A percentile compares a stretch with the other conserved stretches of the same genome.
Conservation (phyloP, 768 basidiomycete genomes). For the Podaxis carcinomalis region DNA sequence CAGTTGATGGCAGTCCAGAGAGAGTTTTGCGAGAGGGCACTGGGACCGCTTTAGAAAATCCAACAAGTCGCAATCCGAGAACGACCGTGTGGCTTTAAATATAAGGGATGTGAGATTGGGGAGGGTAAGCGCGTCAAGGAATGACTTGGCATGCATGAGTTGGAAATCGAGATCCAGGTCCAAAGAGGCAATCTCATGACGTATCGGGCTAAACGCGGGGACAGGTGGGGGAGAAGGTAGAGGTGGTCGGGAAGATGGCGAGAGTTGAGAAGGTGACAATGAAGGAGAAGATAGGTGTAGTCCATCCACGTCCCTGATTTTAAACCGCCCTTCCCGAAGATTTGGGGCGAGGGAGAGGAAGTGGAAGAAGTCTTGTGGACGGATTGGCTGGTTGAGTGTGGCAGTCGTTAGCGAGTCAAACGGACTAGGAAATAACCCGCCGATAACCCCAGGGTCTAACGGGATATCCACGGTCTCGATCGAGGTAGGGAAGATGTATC, state of each 20-base stretch:
- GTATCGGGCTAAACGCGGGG: not conserved
- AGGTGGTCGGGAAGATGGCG: not conserved
- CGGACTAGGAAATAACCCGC: not conserved
- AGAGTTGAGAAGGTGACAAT: not conserved
- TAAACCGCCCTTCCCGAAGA: not conserved
- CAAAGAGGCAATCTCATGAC: not conserved
- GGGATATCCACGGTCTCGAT: not conserved
- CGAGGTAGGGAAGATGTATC: not conserved
- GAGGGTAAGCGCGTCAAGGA: not conserved
- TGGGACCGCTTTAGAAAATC: not conserved
- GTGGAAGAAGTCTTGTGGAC: not conserved
- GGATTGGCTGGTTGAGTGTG: not conserved
- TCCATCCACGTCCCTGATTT: not conserved
- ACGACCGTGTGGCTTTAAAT: not conserved
- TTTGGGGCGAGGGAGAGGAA: not conserved
- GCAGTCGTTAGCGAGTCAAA: not conserved
- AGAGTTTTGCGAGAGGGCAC: not conserved
- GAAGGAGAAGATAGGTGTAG: not conserved
- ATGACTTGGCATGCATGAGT: not conserved
- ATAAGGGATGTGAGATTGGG: not conserved
- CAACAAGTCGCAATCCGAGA: not conserved
- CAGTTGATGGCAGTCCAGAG: not conserved
- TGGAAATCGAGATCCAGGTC: not conserved
- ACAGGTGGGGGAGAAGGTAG: too few species aligned
- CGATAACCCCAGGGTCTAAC: not conserved